These are phyloP conservation scores for Centrapalus pauciflorus DNA, from an alignment of 129 eudicot genomes.

Conservation along the genomic window DNA sequence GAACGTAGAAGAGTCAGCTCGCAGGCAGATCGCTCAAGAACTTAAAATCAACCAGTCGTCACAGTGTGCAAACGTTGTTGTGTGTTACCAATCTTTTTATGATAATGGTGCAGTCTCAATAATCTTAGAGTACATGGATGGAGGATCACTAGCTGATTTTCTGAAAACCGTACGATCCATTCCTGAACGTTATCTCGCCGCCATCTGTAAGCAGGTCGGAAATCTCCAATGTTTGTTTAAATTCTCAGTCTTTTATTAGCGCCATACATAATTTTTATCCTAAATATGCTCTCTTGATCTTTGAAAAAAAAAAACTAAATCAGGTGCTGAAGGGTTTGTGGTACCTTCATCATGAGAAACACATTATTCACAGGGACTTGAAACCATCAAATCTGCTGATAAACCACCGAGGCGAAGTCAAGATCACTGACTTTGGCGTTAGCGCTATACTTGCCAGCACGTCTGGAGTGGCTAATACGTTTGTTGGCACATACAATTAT, in stretches of 20 bases:
- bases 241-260: neutral
- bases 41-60: slow-evolving; percentile 96
- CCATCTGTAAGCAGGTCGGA: slow-evolving; percentile 83
- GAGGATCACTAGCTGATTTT: slow-evolving; percentile 94
- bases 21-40: slow-evolving; percentile 75
- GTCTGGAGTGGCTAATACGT: slow-evolving; percentile 83
- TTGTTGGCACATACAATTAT: slow-evolving; percentile 87
- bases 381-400: slow-evolving; percentile 95
- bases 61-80: slow-evolving; percentile 75
- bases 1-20: slow-evolving; percentile 75
- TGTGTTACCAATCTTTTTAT: slow-evolving; percentile 86
- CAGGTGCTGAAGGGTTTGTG: slow-evolving; percentile 90
- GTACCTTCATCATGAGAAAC: slow-evolving; percentile 97
- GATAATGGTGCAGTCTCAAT: slow-evolving; percentile 93
- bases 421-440: slow-evolving; percentile 98
- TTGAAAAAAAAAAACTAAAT: neutral
- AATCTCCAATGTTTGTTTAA: slow-evolving; percentile 1
- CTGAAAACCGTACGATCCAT: slow-evolving; percentile 61
- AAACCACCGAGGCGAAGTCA: slow-evolving; percentile 92
- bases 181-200: slow-evolving; percentile 90
- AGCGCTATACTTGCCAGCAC: slow-evolving; percentile 91
- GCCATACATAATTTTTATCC: neutral
- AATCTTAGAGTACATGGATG: slow-evolving; percentile 98
- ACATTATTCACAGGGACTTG: slow-evolving; percentile 87
- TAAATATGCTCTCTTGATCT: neutral